Base-by-base conservation (phyloP, 306 rosid species). In the Quillaja saponaria region DNA sequence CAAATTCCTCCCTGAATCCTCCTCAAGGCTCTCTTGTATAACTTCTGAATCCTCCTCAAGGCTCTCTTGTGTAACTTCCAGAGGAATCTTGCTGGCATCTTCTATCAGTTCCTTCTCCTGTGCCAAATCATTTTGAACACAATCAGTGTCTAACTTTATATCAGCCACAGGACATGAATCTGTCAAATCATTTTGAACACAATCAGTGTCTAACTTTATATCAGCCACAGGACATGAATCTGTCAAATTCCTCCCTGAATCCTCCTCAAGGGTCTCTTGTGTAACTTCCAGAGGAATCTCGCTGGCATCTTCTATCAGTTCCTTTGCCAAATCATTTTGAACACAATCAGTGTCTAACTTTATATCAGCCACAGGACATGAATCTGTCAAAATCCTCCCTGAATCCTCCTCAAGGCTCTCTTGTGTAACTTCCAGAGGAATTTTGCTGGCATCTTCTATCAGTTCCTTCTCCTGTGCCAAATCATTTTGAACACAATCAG, bases 41-140 rank as follows among this genome's bases (percentile, higher is more conserved):
- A n/a, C n/a, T n/a, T n/a, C n/a, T n/a, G n/a, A n/a, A 17, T 31
- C 70, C 51, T 51, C 70, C 37, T 19, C 76, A 41, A 58, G 54
- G 47, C 2, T 58, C 55, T 54, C 79, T 1, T 28, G 19, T 37
- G 71, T 50, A 18, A 49, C 79, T 63, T 63, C 75, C 48, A 35
- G 15, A 41, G 60, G 58, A 59, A 74, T 20, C 58, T 40, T 50
- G 40, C 62, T 58, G 39, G 53, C 6, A 39, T 35, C 50, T 46
- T 69, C 70, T 25, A 46, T 13, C 44, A 19, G 25, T 18, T 56
- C 71, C 37, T 25, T 49, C 38, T 53, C 57, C 59, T 48, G 58
- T 11, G 61, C 72, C 63, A 55, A 16, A 60, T 66, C 39, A 28
- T 42, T 68, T 68, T 42, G 61, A 69, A 34, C 54, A 49, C n/a